Evolutionary conservation across 176 grass and related monocot genomes (phyloP), one percentile per base, ranked within the genome.

Genomic region (Raddia distichophylla): DNA sequence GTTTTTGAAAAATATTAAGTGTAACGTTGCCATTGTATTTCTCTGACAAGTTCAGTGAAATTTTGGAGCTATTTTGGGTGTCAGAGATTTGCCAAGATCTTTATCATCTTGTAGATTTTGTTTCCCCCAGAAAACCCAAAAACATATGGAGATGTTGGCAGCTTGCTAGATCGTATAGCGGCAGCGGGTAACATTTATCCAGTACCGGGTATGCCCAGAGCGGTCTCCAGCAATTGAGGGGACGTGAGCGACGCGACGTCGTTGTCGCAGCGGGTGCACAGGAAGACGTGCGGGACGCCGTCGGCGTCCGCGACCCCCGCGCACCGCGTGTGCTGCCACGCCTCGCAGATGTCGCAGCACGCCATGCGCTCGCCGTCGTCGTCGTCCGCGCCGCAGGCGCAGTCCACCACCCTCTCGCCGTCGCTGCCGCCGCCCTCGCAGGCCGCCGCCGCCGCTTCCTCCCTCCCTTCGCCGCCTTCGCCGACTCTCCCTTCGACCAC

Each of bases 331-430:
- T 95, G 96, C 68, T 98, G 86, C 96, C 89, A 98, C 53, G 82
- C 79, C 84, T 93, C 96, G 54, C 91, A 98, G 64, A 93, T 90
- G 74, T 95, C 90, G 34, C 95, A 98, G 83, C 88, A 91, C 51
- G 90, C 83, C 90, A 93, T 65, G 61, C 95, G 85, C 82, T 95
- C 95, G 35, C 90, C 92, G 52, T 95, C 92, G 55, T 98, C 92
- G 13, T 98, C 90, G 17, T 81, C 82, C 67, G 88, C 88, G n/a
- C 92, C 90, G 78, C 92, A 94, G 2, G 37, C 37, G 53, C 90
- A 95, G 67, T 93, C 83, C 37, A 95, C 84, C n/a, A 87, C 43
- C 65, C 80, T 76, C 13, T 80, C 77, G 69, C 73, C 65, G 59
- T 69, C 45, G 9, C 56, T 49, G 17, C 64, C 73, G 33, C 70